phyloP scores from a whole-genome alignment of 495 filamentous ascomycete species.

The Aspergillus leporis region DNA sequence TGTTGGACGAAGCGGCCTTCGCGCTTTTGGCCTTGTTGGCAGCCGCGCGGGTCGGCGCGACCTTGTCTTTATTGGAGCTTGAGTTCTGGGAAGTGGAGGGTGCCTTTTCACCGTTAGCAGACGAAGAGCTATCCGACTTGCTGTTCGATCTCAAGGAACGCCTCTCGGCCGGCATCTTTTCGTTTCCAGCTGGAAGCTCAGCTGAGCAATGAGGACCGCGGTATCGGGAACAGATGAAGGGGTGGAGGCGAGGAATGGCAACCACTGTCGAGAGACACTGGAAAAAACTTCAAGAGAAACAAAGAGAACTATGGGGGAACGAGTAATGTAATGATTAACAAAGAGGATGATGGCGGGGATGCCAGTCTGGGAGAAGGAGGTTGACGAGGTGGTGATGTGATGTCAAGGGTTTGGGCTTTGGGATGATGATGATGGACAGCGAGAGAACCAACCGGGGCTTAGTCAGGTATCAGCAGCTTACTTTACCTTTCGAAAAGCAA shows the following conservation, averaged over 20 bases:
- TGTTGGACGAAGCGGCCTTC: slow-evolving; percentile 52
- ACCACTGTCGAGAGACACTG: slow-evolving; percentile 15
- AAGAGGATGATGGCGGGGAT: slow-evolving; percentile 24
- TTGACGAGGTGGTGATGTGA: slow-evolving; percentile 50
- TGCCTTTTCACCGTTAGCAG: slow-evolving; percentile 57
- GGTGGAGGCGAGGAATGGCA: slow-evolving; percentile 24
- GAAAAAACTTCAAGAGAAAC: slow-evolving; percentile 18
- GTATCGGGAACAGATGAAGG: slow-evolving; percentile 24
- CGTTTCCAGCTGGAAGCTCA: slow-evolving; percentile 35
- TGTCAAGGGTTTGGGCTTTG: slow-evolving; percentile 40
- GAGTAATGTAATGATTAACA: slow-evolving; percentile 18
- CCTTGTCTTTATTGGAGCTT: slow-evolving; percentile 49
- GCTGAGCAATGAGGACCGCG: slow-evolving; percentile 33
- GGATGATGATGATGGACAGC: slow-evolving; percentile 31
- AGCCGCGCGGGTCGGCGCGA: slow-evolving; percentile 45
- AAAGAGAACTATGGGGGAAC: slow-evolving; percentile 23
- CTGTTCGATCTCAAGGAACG: slow-evolving; percentile 58
- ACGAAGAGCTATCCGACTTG: slow-evolving; percentile 55
- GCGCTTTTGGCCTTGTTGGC: slow-evolving; percentile 53
- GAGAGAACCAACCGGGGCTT: slow-evolving; percentile 40
- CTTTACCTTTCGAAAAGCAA: slow-evolving; percentile 11
- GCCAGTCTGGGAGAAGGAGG: slow-evolving; percentile 11
- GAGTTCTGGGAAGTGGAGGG: slow-evolving; percentile 53
- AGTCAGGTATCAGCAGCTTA: slow-evolving; percentile 41
- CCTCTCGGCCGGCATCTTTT: slow-evolving; percentile 58